Conservation (phyloP, 1,284 basidiomycete species). For the Rhodotorula sp. region DNA sequence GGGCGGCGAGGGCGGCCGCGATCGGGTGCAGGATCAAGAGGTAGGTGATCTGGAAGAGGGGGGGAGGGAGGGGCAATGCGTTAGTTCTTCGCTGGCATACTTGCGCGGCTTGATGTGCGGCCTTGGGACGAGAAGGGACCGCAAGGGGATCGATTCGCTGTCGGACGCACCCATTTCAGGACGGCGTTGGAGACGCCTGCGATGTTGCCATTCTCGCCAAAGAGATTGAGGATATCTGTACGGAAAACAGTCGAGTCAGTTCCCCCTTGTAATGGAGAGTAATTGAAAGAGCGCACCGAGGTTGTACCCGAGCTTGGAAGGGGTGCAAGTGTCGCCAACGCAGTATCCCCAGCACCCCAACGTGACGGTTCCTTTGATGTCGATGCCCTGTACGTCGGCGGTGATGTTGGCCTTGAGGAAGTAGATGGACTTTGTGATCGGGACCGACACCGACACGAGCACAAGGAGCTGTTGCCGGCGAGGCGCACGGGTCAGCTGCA, state of each 20-base stretch:
- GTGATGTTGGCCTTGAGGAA: constrained; percentile 40
- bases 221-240: constrained; percentile 20
- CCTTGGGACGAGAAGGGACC: no score
- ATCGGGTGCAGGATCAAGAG: constrained; percentile 45
- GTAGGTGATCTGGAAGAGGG: constrained; percentile 36
- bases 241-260: neutral
- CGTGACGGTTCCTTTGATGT: constrained; percentile 26
- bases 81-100: no score
- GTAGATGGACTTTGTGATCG: constrained; percentile 43
- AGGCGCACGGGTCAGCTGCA: no score
- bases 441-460: constrained; percentile 40
- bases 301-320: constrained; percentile 34
- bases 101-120: no score
- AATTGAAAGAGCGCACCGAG: constrained; percentile 20
- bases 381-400: constrained; percentile 18
- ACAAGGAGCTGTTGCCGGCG: constrained; percentile 19
- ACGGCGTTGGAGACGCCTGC: constrained; percentile 37
- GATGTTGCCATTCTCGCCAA: constrained; percentile 15
- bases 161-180: constrained; percentile 35
- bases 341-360: constrained; percentile 44
- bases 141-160: neutral
- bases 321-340: constrained; percentile 28
- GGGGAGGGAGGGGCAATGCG: neutral
- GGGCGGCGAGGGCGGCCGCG: constrained; percentile 40
- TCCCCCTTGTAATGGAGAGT: neutral